phyloP scores from a whole-genome alignment of 2,329 filamentous ascomycete species.

The Tolypocladium ovalisporum region DNA sequence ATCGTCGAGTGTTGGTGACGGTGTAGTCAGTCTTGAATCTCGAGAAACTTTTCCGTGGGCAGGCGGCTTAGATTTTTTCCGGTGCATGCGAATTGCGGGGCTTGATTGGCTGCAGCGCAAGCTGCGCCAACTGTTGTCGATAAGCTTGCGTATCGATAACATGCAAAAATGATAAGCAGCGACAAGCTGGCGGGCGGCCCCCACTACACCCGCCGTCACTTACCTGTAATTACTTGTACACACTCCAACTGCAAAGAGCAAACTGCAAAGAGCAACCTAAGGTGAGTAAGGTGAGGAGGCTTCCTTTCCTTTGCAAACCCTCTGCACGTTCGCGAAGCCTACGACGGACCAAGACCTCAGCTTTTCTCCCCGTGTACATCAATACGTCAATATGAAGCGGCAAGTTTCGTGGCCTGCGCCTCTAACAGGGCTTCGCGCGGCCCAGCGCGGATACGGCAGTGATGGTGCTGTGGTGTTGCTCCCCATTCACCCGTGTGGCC shows the following conservation, averaged over 20 bases:
- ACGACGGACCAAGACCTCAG: neutral
- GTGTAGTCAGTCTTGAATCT: neutral
- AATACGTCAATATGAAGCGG: neutral
- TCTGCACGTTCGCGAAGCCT: neutral
- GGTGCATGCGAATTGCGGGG: neutral
- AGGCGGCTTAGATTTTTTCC: constrained; percentile 2
- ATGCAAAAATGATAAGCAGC: neutral
- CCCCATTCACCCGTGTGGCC: neutral
- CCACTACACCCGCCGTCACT: neutral
- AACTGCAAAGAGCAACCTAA: no score
- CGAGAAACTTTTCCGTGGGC: constrained; percentile 6
- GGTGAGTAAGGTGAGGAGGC: no score
- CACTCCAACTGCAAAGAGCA: no score
- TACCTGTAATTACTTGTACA: neutral
- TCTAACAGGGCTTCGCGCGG: neutral
- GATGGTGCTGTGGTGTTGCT: neutral
- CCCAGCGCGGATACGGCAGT: neutral
- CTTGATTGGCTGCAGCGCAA: neutral
- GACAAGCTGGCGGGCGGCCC: neutral
- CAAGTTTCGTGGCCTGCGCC: neutral
- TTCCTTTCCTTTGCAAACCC: neutral
- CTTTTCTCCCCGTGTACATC: neutral
- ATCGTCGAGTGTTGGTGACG: neutral
- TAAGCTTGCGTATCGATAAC: neutral
- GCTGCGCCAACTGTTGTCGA: neutral